Evolutionary conservation across 305 asterid genomes (phyloP), one percentile per base, ranked within the genome.

Genomic region (Solanum chacoense): DNA sequence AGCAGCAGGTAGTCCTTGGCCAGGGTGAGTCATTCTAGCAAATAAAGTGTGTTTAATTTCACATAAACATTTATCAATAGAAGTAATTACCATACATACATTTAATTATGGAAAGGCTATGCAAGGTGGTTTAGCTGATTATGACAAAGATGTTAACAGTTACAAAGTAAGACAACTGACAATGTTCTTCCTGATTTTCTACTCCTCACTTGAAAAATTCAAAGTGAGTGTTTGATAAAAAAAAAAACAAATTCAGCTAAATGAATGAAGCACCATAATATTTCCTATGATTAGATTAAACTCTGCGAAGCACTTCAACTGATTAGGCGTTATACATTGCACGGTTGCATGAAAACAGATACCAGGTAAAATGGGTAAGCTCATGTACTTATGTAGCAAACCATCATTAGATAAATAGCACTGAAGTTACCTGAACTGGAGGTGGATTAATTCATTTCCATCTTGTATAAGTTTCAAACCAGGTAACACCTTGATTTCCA

Each of bases 1-100:
- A 87, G 90, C 81, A 59, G 89, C 67, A 37, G 98, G 95, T 67
- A 94, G 90, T 34, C 96, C 96, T 32, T 88, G 89, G 22, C 96
- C 94, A 2, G 96, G 94, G 90, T 94, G 98, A 90, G 93, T 85
- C 93, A 95, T 93, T 88, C 97, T 95, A 89, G 65, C 87, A 50
- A 74, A 77, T 74, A 31, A 74, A 4, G 69, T 24, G 40, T 37
- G 74, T 22, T 74, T 5, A 69, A 74, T 77, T 12, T 45, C 18
- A 2, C 78, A 86, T 26, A 77, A 77, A 86, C 45, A 83, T 18
- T 31, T 18, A 45, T 20, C 40, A 6, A 6, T 18, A 83, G 86
- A 45, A 18, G 72, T 50, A 36, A 50, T 20, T 32, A 31, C 29
- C 1, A 84, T 4, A 55, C 74, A 32, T 32, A 22, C 13, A 32